Evolutionary conservation across 805 yeast species (phyloP), one percentile per base, ranked within the genome.

Genomic region (Starmerella ratchasimensis): DNA sequence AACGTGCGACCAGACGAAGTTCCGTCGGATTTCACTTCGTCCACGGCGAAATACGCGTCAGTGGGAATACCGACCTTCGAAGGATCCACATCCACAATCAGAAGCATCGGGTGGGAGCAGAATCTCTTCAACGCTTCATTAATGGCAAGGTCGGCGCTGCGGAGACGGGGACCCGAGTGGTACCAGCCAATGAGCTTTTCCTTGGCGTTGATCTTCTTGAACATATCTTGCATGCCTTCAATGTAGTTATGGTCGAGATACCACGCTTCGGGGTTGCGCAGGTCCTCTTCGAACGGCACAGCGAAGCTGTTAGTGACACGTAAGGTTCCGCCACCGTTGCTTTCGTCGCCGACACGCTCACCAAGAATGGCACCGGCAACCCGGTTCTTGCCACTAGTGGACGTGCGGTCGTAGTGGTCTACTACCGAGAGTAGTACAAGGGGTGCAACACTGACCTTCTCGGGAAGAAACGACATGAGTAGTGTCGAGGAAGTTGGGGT

Each of bases 111-210:
- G 44, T 78, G 74, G 4, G 76, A 61, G 0, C 86, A 74, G 58
- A 84, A 88, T 50, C 72, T 76, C 57, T 78, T 84, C 65, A 90
- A 84, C 37, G 79, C 61, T 47, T 90, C 95, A 57, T 88, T 88
- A 53, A 90, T 90, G 56, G 80, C 81, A 46, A 90, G 65, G 56
- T 90, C 99, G 13, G 93, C 77, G 1, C 86, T 71, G 51, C 74
- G 76, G 47, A 93, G 69, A 58, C 84, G 84, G 15, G 97, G 96
- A 4, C 98, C 99, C 7, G 94, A 78, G 60, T 90, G 99, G 58
- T 90, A 90, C 99, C 99, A 90, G n/a, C 99, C 99, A 56, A 90
- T 76, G 33, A 90, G 68, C 57, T 75, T 81, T 59, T 90, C 99
- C 62, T 82, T 86, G 15, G 99, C 99, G 62, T 86, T 93, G 58